phyloP scores from a whole-genome alignment of 768 basidiomycete genomes.

The Suillus subluteus region DNA sequence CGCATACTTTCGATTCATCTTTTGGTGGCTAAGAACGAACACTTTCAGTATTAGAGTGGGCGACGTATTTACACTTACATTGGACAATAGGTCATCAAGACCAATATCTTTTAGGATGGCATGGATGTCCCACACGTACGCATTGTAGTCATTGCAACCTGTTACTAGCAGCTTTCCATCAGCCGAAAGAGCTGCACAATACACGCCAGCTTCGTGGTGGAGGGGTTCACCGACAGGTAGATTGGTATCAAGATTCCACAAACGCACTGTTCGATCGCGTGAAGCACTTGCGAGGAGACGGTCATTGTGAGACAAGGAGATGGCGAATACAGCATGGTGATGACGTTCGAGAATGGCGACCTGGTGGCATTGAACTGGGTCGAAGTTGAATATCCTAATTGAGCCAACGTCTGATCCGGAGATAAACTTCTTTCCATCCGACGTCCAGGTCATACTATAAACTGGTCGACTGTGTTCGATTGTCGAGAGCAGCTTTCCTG shows the following conservation, averaged over 20 bases:
- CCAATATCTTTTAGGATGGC: not conserved
- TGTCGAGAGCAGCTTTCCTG: not conserved
- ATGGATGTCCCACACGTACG: not conserved
- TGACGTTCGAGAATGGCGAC: slow-evolving; percentile 3
- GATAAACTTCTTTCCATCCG: not conserved
- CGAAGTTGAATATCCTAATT: not conserved
- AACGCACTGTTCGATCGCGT: not conserved
- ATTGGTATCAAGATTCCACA: slow-evolving; percentile 1
- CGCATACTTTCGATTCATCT: not conserved
- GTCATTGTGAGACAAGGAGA: not conserved
- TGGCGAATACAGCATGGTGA: not conserved
- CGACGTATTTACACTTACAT: not conserved
- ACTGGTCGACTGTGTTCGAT: slow-evolving; percentile 5
- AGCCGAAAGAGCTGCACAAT: not conserved
- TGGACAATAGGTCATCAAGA: not conserved
- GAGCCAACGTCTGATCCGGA: slow-evolving; percentile 3
- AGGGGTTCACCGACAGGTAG: slow-evolving; percentile 4
- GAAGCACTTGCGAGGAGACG: slow-evolving; percentile 5
- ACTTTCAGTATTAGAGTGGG: not conserved
- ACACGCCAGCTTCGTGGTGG: not conserved
- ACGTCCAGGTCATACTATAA: not conserved
- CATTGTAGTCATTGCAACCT: slow-evolving; percentile 1
- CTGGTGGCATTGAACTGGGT: not conserved
- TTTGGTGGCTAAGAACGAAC: not conserved
- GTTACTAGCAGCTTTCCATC: not conserved